phyloP scores from a whole-genome alignment of 106 monocot genomes.

The Apostasia shenzhenica region DNA sequence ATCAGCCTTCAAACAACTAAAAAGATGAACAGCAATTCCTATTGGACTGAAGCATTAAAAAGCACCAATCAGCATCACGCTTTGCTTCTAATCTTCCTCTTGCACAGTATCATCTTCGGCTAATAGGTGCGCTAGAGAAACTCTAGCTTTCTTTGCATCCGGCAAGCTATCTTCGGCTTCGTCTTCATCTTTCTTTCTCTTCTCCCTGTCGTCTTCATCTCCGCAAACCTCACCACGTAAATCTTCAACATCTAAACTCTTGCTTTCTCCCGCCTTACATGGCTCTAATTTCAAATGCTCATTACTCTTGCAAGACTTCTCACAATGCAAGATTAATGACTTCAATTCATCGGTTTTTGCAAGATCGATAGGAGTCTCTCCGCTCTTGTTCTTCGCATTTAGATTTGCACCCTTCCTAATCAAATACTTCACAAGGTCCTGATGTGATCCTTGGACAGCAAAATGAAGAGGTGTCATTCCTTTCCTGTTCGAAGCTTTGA shows the following conservation, averaged over 20 bases:
- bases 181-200: conserved; percentile 14
- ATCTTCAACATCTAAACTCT: conserved; percentile 4
- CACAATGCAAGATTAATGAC: conserved; percentile 32
- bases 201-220: conserved; percentile 13
- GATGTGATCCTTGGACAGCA: conserved; percentile 68
- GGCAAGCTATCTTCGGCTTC: conserved; percentile 4
- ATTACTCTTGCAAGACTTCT: conserved; percentile 20
- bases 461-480: conserved; percentile 81
- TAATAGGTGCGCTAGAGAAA: conserved; percentile 36
- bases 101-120: conserved; percentile 27
- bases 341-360: conserved; percentile 50
- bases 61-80: too few relatives aligned
- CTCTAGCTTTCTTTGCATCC: conserved; percentile 26
- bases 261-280: conserved; percentile 3
- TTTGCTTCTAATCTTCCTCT: not conserved
- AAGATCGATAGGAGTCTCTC: conserved; percentile 61
- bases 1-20: too few relatives aligned
- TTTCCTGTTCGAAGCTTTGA: conserved; percentile 72
- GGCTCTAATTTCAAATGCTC: conserved; percentile 5
- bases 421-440: conserved; percentile 68
- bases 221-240: not conserved
- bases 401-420: conserved; percentile 65
- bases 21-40: too few relatives aligned
- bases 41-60: too few relatives aligned
- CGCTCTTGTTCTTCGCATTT: conserved; percentile 60